These are phyloP conservation scores for Aureobasidium subglaciale DNA, from an alignment of 2,329 filamentous ascomycete genomes.

Conservation along the genomic window DNA sequence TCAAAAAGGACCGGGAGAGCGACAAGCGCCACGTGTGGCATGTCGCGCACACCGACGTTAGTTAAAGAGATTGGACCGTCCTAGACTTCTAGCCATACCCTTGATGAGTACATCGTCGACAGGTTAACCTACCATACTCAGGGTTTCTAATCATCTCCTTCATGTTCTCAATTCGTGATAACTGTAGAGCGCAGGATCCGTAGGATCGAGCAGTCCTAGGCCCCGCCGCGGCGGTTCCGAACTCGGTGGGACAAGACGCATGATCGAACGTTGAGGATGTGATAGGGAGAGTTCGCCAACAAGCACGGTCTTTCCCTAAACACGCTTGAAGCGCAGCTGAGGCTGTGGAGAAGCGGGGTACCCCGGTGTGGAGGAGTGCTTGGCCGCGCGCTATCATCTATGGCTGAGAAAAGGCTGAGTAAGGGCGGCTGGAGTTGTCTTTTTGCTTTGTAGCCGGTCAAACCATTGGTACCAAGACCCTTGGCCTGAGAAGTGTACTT, in stretches of 20 bases:
- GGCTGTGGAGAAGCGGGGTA: constrained; percentile 9
- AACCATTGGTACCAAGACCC: constrained; percentile 10
- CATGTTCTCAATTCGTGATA: no score
- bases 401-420: not conserved
- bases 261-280: not conserved
- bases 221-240: not conserved
- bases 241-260: not conserved
- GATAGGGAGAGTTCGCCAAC: not conserved
- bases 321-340: not conserved
- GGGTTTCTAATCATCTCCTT: no score
- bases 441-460: not conserved
- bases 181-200: not conserved
- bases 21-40: constrained; percentile 11
- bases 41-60: not conserved
- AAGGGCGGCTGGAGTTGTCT: constrained; percentile 4
- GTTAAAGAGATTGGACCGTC: not conserved
- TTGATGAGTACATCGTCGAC: not conserved
- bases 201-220: no score
- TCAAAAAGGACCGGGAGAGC: not conserved
- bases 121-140: not conserved
- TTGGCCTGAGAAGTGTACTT: not conserved
- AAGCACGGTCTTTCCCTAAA: not conserved
- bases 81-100: not conserved
- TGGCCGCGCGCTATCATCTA: not conserved
- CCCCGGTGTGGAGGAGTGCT: not conserved